Base-by-base conservation (phyloP, 805 yeast genomes). In the Jamesozyma hellenica region DNA sequence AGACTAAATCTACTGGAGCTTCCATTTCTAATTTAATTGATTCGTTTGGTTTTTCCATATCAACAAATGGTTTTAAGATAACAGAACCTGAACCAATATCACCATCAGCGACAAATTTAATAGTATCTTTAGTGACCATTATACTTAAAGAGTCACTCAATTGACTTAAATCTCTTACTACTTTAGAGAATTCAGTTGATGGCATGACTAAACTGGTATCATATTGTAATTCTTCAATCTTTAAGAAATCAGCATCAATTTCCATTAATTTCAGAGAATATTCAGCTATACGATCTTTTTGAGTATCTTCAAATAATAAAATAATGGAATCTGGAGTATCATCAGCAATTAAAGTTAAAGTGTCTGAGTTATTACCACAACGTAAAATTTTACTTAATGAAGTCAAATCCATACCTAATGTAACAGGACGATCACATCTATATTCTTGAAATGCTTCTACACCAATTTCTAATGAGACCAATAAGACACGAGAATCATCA, bases 371-470 rank as follows among this genome's bases (percentile, higher is more conserved):
- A 66, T 82, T 80, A 64, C 95, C 97, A 66, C 94, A 83, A 58
- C 79, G 84, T 55, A 92, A 75, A 47, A 92, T 82, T 63, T 92
- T 90, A 49, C 84, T 72, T 49, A 92, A 70, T n/a, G 94, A 78
- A 44, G 79, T 80, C 55, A 92, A 70, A 64, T 92, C 95, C 54
- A 90, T 72, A 50, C 98, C 98, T 49, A 92, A 73, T 7, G 95
- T 86, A 52, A 88, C 71, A 50, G 84, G 86, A 59, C 92, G 79
- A 67, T 92, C 98, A 66, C 97, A 88, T 72, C 98, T 81, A 71
- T 83, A 92, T 51, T 82, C 90, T 44, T 77, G 72, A 68, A 92
- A 92, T 11, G 95, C 88, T 45, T 83, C 88, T 47, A 79, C 77
- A 43, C 94, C 95, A 50, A 92, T 81, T 52, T 84, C 75, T 47